These are phyloP conservation scores for Saccharum spontaneum DNA, from an alignment of 176 grass and related monocot species.

Conservation along the genomic window DNA sequence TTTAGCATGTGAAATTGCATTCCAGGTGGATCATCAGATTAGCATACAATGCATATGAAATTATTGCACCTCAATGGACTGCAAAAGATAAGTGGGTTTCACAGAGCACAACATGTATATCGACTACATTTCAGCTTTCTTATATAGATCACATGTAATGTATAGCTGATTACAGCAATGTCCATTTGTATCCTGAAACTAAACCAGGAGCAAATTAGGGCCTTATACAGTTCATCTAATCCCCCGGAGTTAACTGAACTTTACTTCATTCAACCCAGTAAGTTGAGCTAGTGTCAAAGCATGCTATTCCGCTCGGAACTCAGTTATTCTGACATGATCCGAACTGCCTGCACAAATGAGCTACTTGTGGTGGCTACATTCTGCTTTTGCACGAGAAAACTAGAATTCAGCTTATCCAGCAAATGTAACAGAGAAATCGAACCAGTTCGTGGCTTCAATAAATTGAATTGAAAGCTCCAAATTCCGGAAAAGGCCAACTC, in stretches of 20 bases:
- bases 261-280: background rate
- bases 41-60: background rate
- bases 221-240: constrained; percentile 14
- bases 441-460: background rate
- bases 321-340: background rate
- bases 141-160: background rate
- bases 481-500: background rate
- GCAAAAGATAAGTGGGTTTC: background rate
- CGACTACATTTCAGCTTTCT: background rate
- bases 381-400: background rate
- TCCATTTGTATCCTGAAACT: constrained; percentile 7
- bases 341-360: background rate
- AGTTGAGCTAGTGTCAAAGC: background rate
- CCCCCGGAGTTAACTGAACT: constrained; percentile 9
- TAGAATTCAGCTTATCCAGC: constrained; percentile 18
- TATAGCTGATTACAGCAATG: background rate
- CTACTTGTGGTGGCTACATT: constrained; percentile 6
- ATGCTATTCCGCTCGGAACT: background rate
- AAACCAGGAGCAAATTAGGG: background rate
- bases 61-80: background rate
- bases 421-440: constrained; percentile 6
- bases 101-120: background rate
- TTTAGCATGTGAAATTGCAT: constrained; percentile 18
- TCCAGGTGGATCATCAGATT: constrained; percentile 5
- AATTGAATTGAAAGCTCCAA: background rate